Base-by-base conservation (phyloP, 805 yeast species). In the Saturnispora diversa region DNA sequence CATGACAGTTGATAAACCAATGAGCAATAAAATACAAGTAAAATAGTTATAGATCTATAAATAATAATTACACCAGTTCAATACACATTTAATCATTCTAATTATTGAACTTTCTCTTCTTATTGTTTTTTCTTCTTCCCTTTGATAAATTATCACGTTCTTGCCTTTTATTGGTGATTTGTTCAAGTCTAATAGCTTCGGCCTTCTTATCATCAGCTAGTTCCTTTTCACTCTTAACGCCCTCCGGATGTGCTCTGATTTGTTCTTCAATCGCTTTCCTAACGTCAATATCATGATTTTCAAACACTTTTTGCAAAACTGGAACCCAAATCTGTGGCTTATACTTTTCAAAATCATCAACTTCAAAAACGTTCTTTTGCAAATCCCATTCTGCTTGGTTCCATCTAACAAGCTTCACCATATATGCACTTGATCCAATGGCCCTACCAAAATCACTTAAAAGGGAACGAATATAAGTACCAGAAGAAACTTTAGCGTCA, bases 391-490 rank as follows among this genome's bases (percentile, higher is more conserved):
- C 82, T 2, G 85, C 85, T 60, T 94, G 98, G 41, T 72, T 68
- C 8, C 65, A 56, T 54, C 99, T 73, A 8, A 76, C 70, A 42
- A 92, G 70, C 49, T 77, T 77, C 7, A 82, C 95, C 95, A 92
- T 88, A 54, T 86, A 86, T 0, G 95, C 85, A 20, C 84, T 75
- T 0, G 88, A 76, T 13, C 81, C 79, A 55, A 88, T 63, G 0
- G 90, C 82, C 44, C 82, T 73, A 2, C 95, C 97, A 32, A 84
- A 68, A 54, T 92, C 99, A 60, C 94, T 85, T 36, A 92, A 70
- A 40, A 92, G 64, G 2, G 96, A 82, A 49, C 99, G 72, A 36
- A 92, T 87, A 53, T 92, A 92, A 0, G 97, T 92, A 1, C 99
- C 99, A 0, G 97, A 86, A 1, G 95, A 82, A 1, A 90, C 98